phyloP scores from a whole-genome alignment of 2,329 filamentous ascomycete genomes.

The Pseudogymnoascus sp. region DNA sequence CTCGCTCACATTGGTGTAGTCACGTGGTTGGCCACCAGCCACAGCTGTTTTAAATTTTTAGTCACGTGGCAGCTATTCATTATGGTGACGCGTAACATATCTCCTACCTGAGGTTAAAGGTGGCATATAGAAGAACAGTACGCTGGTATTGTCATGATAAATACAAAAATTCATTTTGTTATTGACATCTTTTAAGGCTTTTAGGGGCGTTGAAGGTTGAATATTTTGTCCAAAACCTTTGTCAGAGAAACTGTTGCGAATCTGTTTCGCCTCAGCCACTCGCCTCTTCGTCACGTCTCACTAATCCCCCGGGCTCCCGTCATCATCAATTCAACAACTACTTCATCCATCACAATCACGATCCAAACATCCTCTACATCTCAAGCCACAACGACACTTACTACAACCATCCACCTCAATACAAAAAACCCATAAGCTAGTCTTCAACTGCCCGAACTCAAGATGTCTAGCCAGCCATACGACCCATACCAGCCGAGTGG shows the following conservation, averaged over 20 bases:
- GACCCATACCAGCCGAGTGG: slow-evolving; percentile 81
- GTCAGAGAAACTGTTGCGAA: slow-evolving; percentile 3
- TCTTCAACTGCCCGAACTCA: too few relatives aligned
- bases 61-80: background rate
- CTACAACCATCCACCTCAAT: too few relatives aligned
- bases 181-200: too few relatives aligned
- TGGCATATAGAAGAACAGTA: background rate
- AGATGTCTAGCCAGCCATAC: slow-evolving; percentile 46
- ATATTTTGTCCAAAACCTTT: background rate
- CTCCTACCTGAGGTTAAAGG: too few relatives aligned
- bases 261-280: slow-evolving; percentile 8
- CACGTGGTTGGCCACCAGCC: background rate
- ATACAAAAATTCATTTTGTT: background rate
- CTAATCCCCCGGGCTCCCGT: background rate
- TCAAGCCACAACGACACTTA: too few relatives aligned
- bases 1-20: too few relatives aligned
- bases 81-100: background rate
- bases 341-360: slow-evolving; percentile 6
- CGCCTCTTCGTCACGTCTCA: slow-evolving; percentile 4
- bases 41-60: background rate
- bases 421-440: too few relatives aligned
- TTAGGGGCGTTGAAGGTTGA: background rate
- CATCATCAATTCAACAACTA: background rate
- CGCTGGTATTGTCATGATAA: background rate
- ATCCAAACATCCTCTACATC: slow-evolving; percentile 19